Evolutionary conservation across 331 rosid species (phyloP).

Genomic region (Cydonia oblonga): DNA sequence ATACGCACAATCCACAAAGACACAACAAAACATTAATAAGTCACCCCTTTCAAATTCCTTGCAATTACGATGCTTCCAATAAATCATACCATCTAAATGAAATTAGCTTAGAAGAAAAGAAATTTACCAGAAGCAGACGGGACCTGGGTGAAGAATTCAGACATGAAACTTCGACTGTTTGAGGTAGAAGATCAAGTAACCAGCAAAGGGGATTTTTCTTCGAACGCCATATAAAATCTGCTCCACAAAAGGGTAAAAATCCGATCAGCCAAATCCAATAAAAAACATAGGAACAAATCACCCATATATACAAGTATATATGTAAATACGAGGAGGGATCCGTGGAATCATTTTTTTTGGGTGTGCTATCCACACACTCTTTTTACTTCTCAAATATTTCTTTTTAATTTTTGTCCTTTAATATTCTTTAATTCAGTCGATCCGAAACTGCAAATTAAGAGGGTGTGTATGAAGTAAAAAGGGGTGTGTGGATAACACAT

Average conservation of each 20-base stretch:
- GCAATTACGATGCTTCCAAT: not conserved
- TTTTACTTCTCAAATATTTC: too few species aligned
- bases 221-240: constrained; percentile 2
- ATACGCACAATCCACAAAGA: not conserved
- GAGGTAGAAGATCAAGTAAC: constrained; percentile 18
- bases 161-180: constrained; percentile 42
- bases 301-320: too few species aligned
- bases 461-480: too few species aligned
- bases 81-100: not conserved
- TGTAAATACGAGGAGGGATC: too few species aligned
- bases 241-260: not conserved
- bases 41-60: not conserved
- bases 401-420: too few species aligned
- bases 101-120: not conserved
- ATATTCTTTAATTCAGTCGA: too few species aligned
- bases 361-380: too few species aligned
- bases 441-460: too few species aligned
- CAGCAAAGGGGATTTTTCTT: constrained; percentile 6
- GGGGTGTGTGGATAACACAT: too few species aligned
- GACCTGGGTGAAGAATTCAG: constrained; percentile 35
- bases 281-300: too few species aligned
- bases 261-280: not conserved
- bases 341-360: too few species aligned
- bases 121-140: constrained; percentile 36
- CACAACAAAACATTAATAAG: not conserved